phyloP scores from a whole-genome alignment of 768 basidiomycete genomes.

The Tricholoma bakamatsutake region DNA sequence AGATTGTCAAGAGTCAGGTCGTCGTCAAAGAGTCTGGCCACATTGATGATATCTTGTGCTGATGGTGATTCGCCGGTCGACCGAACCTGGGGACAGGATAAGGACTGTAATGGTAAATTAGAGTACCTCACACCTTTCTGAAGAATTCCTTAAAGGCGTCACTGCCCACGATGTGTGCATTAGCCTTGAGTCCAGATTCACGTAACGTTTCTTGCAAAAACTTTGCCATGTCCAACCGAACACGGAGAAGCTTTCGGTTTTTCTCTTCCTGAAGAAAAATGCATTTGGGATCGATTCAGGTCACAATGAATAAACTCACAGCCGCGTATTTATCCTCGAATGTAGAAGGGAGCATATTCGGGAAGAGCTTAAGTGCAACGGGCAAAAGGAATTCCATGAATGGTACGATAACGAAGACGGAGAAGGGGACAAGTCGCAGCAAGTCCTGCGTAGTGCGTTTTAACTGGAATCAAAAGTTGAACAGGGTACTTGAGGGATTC shows the following conservation, averaged over 20 bases:
- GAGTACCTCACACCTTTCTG: conserved; percentile 61
- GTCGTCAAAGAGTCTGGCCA: conserved; percentile 95
- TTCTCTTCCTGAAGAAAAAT: conserved; percentile 75
- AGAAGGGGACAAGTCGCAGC: conserved; percentile 89
- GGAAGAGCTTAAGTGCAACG: conserved; percentile 94
- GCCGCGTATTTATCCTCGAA: conserved; percentile 97
- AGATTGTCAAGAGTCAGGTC: conserved; percentile 98
- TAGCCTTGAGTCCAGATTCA: conserved; percentile 89
- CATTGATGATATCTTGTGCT: conserved; percentile 81
- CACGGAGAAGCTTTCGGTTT: conserved; percentile 89
- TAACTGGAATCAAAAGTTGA: conserved; percentile 42
- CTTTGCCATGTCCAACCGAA: conserved; percentile 97
- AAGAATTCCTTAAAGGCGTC: conserved; percentile 99
- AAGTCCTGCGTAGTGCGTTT: conserved; percentile 92
- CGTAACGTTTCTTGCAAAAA: conserved; percentile 97
- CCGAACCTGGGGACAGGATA: conserved; percentile 52
- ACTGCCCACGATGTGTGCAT: conserved; percentile 86
- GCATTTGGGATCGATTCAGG: background rate
- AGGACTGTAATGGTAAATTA: background rate
- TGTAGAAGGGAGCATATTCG: conserved; percentile 97
- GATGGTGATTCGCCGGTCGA: conserved; percentile 95
- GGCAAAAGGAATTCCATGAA: conserved; percentile 98
- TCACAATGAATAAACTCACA: conserved; percentile 30
- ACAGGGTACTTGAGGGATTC: background rate
- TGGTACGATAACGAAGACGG: conserved; percentile 90